phyloP scores from a whole-genome alignment of 1,284 basidiomycete genomes.

The Cystobasidium slooffiae region DNA sequence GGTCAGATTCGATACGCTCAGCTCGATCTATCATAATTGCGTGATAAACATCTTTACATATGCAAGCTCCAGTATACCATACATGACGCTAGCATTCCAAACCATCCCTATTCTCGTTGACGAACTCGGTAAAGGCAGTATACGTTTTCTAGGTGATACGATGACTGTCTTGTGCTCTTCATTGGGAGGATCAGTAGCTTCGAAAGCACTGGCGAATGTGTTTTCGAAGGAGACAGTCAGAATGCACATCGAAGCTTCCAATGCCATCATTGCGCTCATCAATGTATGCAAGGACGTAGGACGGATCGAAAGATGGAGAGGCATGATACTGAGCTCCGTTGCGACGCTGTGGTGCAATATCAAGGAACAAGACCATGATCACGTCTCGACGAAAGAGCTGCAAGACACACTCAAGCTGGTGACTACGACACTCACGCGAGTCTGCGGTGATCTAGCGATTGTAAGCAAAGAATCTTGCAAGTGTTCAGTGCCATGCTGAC shows the following conservation, averaged over 20 bases:
- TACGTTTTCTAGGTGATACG: constrained; percentile 29
- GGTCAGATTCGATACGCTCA: constrained; percentile 28
- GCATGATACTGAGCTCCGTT: constrained; percentile 24
- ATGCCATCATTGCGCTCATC: constrained; percentile 18
- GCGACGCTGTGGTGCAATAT: constrained; percentile 38
- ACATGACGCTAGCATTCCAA: constrained; percentile 35
- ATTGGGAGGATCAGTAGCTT: constrained; percentile 21
- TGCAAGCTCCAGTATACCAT: constrained; percentile 21
- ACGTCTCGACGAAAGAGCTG: background rate
- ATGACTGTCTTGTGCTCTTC: constrained; percentile 31
- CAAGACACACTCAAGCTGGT: constrained; percentile 14
- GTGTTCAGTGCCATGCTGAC: background rate
- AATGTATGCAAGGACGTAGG: constrained; percentile 20
- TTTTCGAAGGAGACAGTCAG: constrained; percentile 15
- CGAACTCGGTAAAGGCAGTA: constrained; percentile 15
- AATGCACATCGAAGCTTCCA: constrained; percentile 13
- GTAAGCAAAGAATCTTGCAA: background rate
- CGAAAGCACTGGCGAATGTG: background rate
- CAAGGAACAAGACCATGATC: constrained; percentile 1
- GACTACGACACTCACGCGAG: background rate
- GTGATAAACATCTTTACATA: constrained; percentile 36
- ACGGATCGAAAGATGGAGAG: constrained; percentile 42
- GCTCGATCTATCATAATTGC: constrained; percentile 13
- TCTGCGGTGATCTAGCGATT: background rate
- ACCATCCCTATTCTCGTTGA: constrained; percentile 15